Percentiles rank a stretch among this genome's conserved stretches.
These are phyloP conservation scores for Millerago galiae DNA, from an alignment of 805 yeast genomes.

Conservation along the genomic window DNA sequence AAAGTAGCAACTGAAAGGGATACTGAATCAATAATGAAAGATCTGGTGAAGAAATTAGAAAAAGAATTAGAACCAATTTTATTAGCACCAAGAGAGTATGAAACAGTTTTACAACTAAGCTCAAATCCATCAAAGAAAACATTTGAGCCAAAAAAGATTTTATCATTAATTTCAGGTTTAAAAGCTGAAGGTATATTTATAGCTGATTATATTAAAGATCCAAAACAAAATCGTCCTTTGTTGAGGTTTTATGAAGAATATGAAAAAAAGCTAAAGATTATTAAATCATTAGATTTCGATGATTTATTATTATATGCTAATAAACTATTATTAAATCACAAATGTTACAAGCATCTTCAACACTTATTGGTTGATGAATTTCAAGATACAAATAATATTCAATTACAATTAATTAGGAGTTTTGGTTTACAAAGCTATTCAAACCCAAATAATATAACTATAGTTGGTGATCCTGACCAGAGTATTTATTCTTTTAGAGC, in stretches of 20 bases:
- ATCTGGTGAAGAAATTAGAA: slow-evolving; percentile 26
- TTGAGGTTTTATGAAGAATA: slow-evolving; percentile 43
- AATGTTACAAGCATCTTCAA: slow-evolving; percentile 29
- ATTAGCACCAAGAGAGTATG: neutral
- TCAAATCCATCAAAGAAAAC: too few relatives aligned
- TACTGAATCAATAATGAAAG: slow-evolving; percentile 24
- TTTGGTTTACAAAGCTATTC: slow-evolving; percentile 37
- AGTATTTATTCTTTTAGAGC: slow-evolving; percentile 85
- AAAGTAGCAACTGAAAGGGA: slow-evolving; percentile 39
- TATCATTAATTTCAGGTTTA: slow-evolving; percentile 40
- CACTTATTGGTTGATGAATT: slow-evolving; percentile 91
- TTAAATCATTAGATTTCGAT: slow-evolving; percentile 68
- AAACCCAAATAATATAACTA: slow-evolving; percentile 54
- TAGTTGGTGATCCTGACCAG: slow-evolving; percentile 97
- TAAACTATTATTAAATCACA: slow-evolving; percentile 34
- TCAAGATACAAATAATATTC: slow-evolving; percentile 83
- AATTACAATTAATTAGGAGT: slow-evolving; percentile 57
- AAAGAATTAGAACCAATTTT: slow-evolving; percentile 2
- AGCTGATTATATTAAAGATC: slow-evolving; percentile 28
- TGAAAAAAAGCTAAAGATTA: slow-evolving; percentile 38
- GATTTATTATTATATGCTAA: slow-evolving; percentile 61
- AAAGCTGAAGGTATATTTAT: slow-evolving; percentile 49
- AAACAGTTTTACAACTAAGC: neutral
- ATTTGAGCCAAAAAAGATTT: neutral
- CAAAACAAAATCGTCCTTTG: slow-evolving; percentile 27